A percentile compares a stretch with the other conserved stretches of the same genome.
phyloP scores from a whole-genome alignment of 1,139 yeast species.

The Hanseniaspora uvarum region DNA sequence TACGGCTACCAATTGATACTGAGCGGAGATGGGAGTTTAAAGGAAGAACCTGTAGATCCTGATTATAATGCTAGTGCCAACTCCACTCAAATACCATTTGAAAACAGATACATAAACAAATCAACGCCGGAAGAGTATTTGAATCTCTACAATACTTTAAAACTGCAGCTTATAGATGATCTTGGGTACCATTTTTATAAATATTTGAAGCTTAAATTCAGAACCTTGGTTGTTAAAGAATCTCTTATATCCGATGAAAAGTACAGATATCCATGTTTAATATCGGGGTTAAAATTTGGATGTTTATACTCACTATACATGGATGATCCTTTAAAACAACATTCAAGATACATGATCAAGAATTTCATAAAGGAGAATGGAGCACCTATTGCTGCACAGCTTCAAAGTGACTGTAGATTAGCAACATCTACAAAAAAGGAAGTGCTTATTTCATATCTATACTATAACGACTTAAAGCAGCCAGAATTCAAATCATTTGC shows the following conservation, averaged over 20 bases:
- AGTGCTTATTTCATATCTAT: background rate
- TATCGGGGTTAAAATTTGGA: constrained; percentile 10
- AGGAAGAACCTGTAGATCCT: background rate
- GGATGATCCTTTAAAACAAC: constrained; percentile 11
- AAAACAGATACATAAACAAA: constrained; percentile 4
- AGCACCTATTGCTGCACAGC: background rate
- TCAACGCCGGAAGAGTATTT: background rate
- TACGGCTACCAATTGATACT: background rate
- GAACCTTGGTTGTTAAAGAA: background rate
- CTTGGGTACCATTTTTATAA: constrained; percentile 3
- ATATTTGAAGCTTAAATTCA: constrained; percentile 11
- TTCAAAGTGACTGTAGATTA: constrained; percentile 14
- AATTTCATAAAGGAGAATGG: background rate
- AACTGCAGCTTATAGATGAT: background rate
- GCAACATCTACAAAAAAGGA: constrained; percentile 13
- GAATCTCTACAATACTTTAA: background rate
- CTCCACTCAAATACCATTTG: background rate
- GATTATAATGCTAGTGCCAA: background rate
- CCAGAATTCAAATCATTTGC: constrained; percentile 5
- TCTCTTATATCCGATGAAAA: background rate
- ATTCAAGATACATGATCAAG: constrained; percentile 12
- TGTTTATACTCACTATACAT: constrained; percentile 8
- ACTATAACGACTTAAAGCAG: background rate
- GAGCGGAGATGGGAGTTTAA: background rate
- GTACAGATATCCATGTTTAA: constrained; percentile 7